These are phyloP conservation scores for Zizania palustris DNA, from an alignment of 202 grass and related monocot species.

Conservation along the genomic window DNA sequence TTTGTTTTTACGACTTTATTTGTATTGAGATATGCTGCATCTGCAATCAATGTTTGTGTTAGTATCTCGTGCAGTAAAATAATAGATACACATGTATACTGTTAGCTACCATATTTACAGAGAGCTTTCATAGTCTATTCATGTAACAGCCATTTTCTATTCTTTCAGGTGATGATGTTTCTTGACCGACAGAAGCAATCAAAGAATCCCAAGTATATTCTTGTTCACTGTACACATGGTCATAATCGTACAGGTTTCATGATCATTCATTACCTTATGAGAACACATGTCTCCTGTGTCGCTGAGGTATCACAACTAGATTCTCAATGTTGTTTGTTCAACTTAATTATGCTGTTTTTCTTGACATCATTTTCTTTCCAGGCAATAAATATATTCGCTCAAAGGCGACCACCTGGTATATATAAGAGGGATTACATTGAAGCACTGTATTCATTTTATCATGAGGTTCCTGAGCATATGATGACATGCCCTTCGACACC, in stretches of 20 bases:
- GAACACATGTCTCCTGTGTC: slow-evolving; percentile 68
- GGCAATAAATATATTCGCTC: slow-evolving; percentile 73
- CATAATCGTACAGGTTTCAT: slow-evolving; percentile 99
- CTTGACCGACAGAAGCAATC: slow-evolving; percentile 75
- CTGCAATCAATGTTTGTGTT: slow-evolving; percentile 15
- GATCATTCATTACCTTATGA: slow-evolving; percentile 97
- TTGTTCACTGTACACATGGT: slow-evolving; percentile 99
- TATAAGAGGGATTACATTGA: slow-evolving; percentile 98
- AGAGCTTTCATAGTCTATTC: slow-evolving; percentile 15
- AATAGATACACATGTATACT: slow-evolving; percentile 10
- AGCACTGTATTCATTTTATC: slow-evolving; percentile 90
- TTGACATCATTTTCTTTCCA: slow-evolving; percentile 40
- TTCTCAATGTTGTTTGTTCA: slow-evolving; percentile 28
- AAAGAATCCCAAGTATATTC: slow-evolving; percentile 77
- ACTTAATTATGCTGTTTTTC: slow-evolving; percentile 14
- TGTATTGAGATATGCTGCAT: slow-evolving; percentile 24
- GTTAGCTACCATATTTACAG: background rate
- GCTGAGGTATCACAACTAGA: slow-evolving; percentile 57
- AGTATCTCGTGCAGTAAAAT: slow-evolving; percentile 16
- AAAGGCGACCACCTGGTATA: slow-evolving; percentile 88
- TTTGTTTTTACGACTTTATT: slow-evolving; percentile 19
- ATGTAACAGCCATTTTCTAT: slow-evolving; percentile 30
- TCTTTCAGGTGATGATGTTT: slow-evolving; percentile 75
- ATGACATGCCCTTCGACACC: slow-evolving; percentile 77
- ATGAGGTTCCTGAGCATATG: slow-evolving; percentile 80